Base-by-base conservation (phyloP, 257 asterid species). In the Catharanthus roseus region DNA sequence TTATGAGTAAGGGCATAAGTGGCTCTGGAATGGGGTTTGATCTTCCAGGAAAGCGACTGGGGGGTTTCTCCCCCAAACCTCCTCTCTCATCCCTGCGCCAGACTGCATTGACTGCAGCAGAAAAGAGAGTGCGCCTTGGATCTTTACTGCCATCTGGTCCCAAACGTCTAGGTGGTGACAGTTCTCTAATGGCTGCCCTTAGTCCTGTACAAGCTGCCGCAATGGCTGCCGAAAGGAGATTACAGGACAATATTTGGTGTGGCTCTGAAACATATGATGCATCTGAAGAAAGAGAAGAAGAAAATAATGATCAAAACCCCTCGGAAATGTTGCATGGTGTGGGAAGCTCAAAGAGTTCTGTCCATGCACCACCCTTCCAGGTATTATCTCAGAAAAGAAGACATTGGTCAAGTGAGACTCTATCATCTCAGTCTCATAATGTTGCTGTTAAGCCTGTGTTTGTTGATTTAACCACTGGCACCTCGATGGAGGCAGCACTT, bases 181-280 rank as follows among this genome's bases (percentile, higher is more conserved):
- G 77, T 67, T 82, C 95, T 71, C 80, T 89, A 68, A 93, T 82
- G 95, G 77, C 54, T 74, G 84, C 93, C 29, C 95, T 93, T 68
- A 88, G 85, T 78, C 97, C 99, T 45, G 74, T 69, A 39, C 96
- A 91, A 85, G 99, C 99, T 69, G 99, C 99, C 78, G 97, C 96
- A 77, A 91, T 91, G 97, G 99, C 99, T 75, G 99, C 97, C 19
- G 98, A 90, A 83, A 89, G 97, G 86, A 91, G 99, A 83, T 79
- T 83, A 10, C 86, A 54, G 81, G 99, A 93, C 71, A 84, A 91
- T 76, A 78, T 91, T 56, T 93, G 99, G 99, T 93, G 97, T 83
- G 99, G 88, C 72, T 86, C 96, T 3, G 97, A 91, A 71, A 82
- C 77, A 45, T 85, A 50, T 61, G 91, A 88, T 71, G 69, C 68